Evolutionary conservation across 805 yeast genomes (phyloP).

Genomic region (Saccharomycopsis vini): DNA sequence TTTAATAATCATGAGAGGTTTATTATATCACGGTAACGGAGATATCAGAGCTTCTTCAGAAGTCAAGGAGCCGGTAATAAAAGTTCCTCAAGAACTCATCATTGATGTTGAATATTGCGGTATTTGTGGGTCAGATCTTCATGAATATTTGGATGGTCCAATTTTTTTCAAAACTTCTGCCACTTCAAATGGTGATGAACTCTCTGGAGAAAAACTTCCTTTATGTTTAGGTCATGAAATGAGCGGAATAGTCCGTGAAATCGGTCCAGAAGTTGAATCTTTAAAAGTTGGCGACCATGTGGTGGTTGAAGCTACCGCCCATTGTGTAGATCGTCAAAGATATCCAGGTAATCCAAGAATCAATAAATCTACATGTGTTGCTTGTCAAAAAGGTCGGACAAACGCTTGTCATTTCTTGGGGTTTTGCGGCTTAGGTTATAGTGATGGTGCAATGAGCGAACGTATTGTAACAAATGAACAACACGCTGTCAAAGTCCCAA

Average conservation of each 20-base stretch:
- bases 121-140: constrained; percentile 56
- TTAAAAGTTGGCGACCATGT: constrained; percentile 49
- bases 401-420: constrained; percentile 44
- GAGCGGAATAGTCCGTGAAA: constrained; percentile 35
- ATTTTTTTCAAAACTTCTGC: constrained; percentile 37
- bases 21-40: constrained; percentile 38
- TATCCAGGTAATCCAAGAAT: constrained; percentile 28
- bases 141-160: constrained; percentile 51
- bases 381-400: constrained; percentile 41
- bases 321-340: constrained; percentile 40
- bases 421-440: constrained; percentile 47
- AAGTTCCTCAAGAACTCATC: constrained; percentile 32
- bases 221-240: constrained; percentile 48
- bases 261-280: constrained; percentile 38
- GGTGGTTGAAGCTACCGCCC: constrained; percentile 53
- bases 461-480: constrained; percentile 33
- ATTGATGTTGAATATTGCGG: constrained; percentile 46
- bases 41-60: constrained; percentile 34
- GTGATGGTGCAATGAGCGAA: constrained; percentile 49
- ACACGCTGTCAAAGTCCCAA: constrained; percentile 36
- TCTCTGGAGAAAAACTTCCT: constrained; percentile 35
- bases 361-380: constrained; percentile 31
- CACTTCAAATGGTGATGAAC: constrained; percentile 32
- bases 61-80: constrained; percentile 29
- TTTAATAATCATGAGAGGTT: constrained; percentile 40